Percentiles rank a stretch among this genome's conserved stretches.
These are phyloP conservation scores for Rhododendron griersonianum DNA, from an alignment of 148 eudicot genomes.

Conservation along the genomic window DNA sequence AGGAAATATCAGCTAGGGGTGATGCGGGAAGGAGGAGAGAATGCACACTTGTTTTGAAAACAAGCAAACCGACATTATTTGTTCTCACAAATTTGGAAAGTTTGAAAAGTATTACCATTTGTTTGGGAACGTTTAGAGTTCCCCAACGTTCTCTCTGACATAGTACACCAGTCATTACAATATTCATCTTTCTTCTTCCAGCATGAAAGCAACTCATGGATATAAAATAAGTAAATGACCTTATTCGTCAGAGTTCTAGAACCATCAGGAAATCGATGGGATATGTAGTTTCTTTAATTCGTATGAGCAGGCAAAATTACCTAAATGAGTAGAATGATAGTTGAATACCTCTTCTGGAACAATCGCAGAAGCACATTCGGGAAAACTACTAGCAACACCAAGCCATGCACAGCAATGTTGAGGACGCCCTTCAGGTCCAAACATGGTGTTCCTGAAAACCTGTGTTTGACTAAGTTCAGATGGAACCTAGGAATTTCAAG, in stretches of 20 bases:
- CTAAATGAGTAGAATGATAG: slow-evolving; percentile 7
- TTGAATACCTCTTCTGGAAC: slow-evolving; percentile 94
- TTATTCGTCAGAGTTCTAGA: background rate
- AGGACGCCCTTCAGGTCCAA: slow-evolving; percentile 99
- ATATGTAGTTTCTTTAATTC: background rate
- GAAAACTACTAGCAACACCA: slow-evolving; percentile 99
- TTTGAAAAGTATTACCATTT: background rate
- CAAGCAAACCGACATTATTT: background rate
- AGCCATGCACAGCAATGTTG: slow-evolving; percentile 99
- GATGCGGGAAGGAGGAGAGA: background rate
- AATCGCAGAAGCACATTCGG: slow-evolving; percentile 90
- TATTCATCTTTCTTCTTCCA: background rate
- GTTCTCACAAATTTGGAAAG: background rate
- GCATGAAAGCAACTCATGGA: slow-evolving; percentile 4
- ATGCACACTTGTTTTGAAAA: background rate
- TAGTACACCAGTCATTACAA: background rate
- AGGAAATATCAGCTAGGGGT: background rate
- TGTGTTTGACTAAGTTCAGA: slow-evolving; percentile 24
- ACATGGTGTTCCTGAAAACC: slow-evolving; percentile 99
- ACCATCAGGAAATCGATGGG: background rate
- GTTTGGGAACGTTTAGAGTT: background rate
- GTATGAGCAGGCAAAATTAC: slow-evolving; percentile 3
- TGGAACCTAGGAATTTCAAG: slow-evolving; percentile 1
- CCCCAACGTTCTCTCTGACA: background rate
- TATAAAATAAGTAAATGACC: background rate